Percentiles rank a stretch among this genome's conserved stretches.
These are phyloP conservation scores for Tylopilus felleus DNA, from an alignment of 768 basidiomycete species.

Conservation along the genomic window DNA sequence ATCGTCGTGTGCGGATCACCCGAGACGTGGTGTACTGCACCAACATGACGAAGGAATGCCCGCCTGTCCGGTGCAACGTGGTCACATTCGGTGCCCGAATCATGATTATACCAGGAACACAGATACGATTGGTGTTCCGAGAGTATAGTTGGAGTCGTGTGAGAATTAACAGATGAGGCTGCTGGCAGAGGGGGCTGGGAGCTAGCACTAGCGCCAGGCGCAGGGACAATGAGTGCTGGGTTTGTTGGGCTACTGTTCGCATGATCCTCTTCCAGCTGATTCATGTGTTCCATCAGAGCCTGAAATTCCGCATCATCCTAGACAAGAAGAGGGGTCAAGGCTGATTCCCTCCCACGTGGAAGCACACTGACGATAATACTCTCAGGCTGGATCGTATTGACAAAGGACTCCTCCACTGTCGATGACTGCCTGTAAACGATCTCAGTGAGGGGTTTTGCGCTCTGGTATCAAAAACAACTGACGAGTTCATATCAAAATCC, in stretches of 20 bases:
- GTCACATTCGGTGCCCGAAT: not conserved
- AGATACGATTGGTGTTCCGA: not conserved
- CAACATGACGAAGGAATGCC: conserved; percentile 19
- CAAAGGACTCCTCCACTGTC: not conserved
- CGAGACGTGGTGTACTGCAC: conserved; percentile 6
- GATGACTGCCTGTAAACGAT: conserved; percentile 1
- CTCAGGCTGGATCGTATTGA: not conserved
- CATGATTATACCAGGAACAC: conserved; percentile 15
- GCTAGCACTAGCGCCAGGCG: not conserved
- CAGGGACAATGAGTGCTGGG: not conserved
- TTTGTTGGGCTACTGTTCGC: not conserved
- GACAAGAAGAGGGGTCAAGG: not conserved
- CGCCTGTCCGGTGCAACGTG: not conserved
- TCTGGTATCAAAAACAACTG: not conserved
- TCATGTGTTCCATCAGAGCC: not conserved
- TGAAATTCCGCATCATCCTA: not conserved
- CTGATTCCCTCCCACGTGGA: not conserved
- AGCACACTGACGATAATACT: not conserved
- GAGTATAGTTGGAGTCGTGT: not conserved
- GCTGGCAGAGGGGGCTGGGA: not conserved
- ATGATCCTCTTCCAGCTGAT: not conserved
- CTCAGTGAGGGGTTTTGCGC: not conserved
- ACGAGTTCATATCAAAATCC: conserved; percentile 2
- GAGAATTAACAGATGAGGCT: not conserved
- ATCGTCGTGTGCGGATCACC: not conserved